Conservation (phyloP, 2,329 filamentous ascomycete species). For the Boeremia exigua region DNA sequence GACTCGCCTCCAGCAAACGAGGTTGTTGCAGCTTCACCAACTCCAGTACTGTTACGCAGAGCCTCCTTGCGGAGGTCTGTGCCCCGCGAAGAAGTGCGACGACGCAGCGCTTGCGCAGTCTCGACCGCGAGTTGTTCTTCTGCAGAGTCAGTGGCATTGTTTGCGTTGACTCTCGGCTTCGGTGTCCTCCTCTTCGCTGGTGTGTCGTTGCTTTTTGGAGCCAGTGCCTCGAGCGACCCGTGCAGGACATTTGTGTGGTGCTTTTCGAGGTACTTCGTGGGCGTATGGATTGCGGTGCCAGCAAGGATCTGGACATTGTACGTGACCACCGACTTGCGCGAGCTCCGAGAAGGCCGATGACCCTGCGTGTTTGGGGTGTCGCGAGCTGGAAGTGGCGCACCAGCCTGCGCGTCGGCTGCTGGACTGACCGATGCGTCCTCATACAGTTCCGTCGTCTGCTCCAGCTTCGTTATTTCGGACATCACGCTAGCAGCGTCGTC, state of each 20-base stretch:
- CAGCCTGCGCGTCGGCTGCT: conserved; percentile 3
- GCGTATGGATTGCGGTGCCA: conserved; percentile 67
- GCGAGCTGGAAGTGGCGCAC: conserved; percentile 25
- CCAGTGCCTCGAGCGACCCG: conserved; percentile 31
- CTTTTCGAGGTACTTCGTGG: conserved; percentile 51
- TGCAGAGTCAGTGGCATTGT: conserved; percentile 31
- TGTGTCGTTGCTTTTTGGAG: conserved; percentile 18
- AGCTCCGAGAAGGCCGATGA: conserved; percentile 54
- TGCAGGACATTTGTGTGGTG: conserved; percentile 47
- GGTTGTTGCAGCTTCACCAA: conserved; percentile 34
- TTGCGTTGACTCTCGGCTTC: conserved; percentile 18
- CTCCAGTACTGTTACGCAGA: conserved; percentile 38
- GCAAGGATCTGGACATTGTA: conserved; percentile 72
- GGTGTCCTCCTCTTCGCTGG: conserved; percentile 28
- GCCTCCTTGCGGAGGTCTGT: conserved; percentile 45
- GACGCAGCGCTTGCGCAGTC: conserved; percentile 40
- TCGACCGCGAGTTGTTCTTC: conserved; percentile 43
- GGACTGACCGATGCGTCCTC: conserved; percentile 22
- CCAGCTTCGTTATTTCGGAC: conserved; percentile 45
- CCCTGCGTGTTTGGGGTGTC: conserved; percentile 30
- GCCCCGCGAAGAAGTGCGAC: conserved; percentile 41
- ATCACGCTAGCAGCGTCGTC: conserved; percentile 66
- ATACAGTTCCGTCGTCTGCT: conserved; percentile 32
- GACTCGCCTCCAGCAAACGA: conserved; percentile 48
- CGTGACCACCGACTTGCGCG: conserved; percentile 63